Evolutionary conservation across 2,329 filamentous ascomycete species (phyloP), one percentile per base, ranked within the genome.

Genomic region (Balansia obtecta): DNA sequence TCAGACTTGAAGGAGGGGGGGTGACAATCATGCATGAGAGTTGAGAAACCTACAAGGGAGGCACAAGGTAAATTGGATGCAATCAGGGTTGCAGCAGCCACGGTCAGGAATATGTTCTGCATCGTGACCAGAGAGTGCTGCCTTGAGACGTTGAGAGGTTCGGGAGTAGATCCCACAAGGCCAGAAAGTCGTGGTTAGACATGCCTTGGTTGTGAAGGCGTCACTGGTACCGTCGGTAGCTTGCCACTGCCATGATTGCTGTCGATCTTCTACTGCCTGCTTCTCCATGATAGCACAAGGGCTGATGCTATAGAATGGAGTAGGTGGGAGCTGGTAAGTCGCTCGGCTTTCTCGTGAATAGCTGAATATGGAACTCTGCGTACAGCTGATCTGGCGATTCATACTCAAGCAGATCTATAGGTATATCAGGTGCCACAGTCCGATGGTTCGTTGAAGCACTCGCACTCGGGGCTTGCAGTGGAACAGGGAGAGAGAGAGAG

Each of bases 111-210:
- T 42, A 27, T 52, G 49, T 5, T 49, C 40, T 9, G 53, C 53
- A 51, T 63, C 52, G 7, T 54, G 49, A 15, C 59, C 58, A 8
- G 50, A 49, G 7, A 58, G 48, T n/a, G 57, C 58, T 5, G 55
- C 49, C 22, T 50, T 53, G 12, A 65, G 43, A 16, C 61, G 61
- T 41, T 53, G 48, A n/a, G 52, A 54, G 3, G 57, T 53, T n/a
- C 63, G 60, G 20, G 59, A 53, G 48, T 64, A 66, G n/a, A 51
- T 48, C 16, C 50, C 53, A 30, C 64, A 66, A 1, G 61, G 59
- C 46, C 56, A 61, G 27, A 53, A 54, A 2, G 32, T 33, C 10
- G 54, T 52, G 15, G 58, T 52, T 2, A 49, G 15, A 42, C 53
- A 53, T 0, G 58, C 43, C 4, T 46, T 48, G 13, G n/a, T 1